A percentile compares a stretch with the other conserved stretches of the same genome.
Conservation (phyloP, 306 rosid genomes). For the Glycyrrhiza uralensis region DNA sequence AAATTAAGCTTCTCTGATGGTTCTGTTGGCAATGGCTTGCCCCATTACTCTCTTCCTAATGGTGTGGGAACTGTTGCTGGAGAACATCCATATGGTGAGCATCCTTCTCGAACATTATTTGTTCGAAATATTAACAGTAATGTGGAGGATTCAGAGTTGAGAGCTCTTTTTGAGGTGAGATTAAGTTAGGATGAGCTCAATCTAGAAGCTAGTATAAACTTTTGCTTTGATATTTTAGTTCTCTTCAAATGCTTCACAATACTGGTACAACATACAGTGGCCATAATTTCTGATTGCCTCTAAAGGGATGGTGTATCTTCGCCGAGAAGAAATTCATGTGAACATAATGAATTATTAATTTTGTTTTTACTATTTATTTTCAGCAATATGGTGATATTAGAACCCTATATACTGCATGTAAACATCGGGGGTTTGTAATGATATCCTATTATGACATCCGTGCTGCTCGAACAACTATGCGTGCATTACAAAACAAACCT, state of each 20-base stretch:
- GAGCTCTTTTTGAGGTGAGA: conserved; percentile 74
- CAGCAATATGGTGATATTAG: conserved; percentile 98
- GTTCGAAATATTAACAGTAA: conserved; percentile 91
- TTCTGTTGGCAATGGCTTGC: conserved; percentile 48
- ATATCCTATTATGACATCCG: conserved; percentile 98
- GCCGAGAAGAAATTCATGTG: not conserved
- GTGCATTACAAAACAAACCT: conserved; percentile 87
- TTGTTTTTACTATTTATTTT: conserved; percentile 10
- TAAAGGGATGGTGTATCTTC: not conserved
- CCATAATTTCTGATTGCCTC: not conserved
- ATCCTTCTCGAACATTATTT: conserved; percentile 91
- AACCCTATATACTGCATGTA: conserved; percentile 97
- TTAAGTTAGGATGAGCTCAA: conserved; percentile 10
- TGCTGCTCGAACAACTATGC: conserved; percentile 97
- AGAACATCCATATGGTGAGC: conserved; percentile 95
- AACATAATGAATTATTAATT: conserved; percentile 21
- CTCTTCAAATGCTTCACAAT: not conserved
- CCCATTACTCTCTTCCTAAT: conserved; percentile 55
- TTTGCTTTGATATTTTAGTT: conserved; percentile 15
- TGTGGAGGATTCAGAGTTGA: conserved; percentile 88
- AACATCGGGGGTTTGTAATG: conserved; percentile 99
- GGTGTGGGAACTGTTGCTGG: conserved; percentile 83
- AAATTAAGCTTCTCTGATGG: conserved; percentile 60
- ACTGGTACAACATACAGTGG: not conserved
- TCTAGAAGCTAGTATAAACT: not conserved